phyloP scores from a whole-genome alignment of 306 rosid genomes.

The Astragalus glycyphyllos region DNA sequence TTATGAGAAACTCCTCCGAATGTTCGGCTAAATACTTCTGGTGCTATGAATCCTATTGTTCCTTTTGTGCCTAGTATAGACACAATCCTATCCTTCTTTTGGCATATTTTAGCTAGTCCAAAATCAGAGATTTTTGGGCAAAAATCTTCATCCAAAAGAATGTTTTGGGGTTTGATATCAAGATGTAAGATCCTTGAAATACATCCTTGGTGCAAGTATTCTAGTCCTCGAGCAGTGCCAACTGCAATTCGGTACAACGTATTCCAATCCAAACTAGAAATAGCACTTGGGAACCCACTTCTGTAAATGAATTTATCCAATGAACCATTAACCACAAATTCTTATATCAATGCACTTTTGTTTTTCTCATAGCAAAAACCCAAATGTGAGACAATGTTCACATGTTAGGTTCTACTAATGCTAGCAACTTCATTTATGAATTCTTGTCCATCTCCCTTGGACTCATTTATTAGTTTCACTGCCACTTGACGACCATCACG shows the following conservation, averaged over 20 bases:
- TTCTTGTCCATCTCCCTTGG: no score
- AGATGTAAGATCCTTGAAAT: conserved; percentile 50
- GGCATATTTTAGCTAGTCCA: conserved; percentile 48
- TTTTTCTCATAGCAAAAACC: conserved; percentile 47
- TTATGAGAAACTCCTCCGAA: conserved; percentile 48
- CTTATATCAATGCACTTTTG: conserved; percentile 54
- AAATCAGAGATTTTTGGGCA: conserved; percentile 53
- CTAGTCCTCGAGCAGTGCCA: conserved; percentile 54
- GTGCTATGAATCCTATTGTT: conserved; percentile 49
- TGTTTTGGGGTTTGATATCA: conserved; percentile 49
- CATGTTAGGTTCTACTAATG: conserved; percentile 50
- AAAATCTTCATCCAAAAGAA: conserved; percentile 39
- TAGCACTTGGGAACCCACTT: not conserved
- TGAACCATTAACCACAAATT: conserved; percentile 53
- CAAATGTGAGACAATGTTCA: conserved; percentile 47
- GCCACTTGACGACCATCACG: no score
- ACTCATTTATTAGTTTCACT: no score
- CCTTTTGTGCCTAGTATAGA: conserved; percentile 44
- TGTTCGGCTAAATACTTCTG: conserved; percentile 35
- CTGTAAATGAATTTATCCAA: conserved; percentile 46
- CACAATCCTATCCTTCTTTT: conserved; percentile 45
- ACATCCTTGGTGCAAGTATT: conserved; percentile 55
- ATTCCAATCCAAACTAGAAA: conserved; percentile 36
- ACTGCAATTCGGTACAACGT: conserved; percentile 28
- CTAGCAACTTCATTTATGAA: no score